Base-by-base conservation (phyloP, 2,329 filamentous ascomycete genomes). In the Cordyceps cateniannulata region DNA sequence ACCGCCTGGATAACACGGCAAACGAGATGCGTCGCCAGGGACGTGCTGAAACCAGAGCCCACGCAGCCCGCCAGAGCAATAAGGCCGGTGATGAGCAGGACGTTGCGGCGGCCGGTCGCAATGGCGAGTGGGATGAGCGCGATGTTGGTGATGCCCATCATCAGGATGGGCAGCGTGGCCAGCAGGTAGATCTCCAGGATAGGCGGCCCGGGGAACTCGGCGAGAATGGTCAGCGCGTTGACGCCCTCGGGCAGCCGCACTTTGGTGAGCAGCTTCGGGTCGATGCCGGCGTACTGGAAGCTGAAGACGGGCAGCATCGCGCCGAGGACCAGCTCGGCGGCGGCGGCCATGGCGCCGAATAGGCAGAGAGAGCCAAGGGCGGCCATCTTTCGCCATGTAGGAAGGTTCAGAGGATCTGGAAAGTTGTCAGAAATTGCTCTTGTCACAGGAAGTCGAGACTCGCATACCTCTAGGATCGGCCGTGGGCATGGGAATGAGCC, bases 91-190 rank as follows among this genome's bases (percentile, higher is more conserved):
- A 73, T 56, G 7, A 76, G 65, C 18, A 76, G 63, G 5, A 75
- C 69, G 1, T 73, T 73, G 2, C 74, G 68, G 14, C 74, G 71
- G 6, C 74, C 74, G 29, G 74, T 65, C 48, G 68, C 72, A 16
- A 71, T 71, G 1, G 72, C 73, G n/a, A 76, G 65, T 9, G 74
- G 73, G 1, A 75, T 69, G n/a, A 74, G 69, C n/a, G 75, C 55
- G 62, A 72, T 73, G 29, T 68, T 70, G 4, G 72, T 70, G 14
- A 70, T 65, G 18, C 73, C 73, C 55, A 74, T 73, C 57, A 70
- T 69, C 22, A 76, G 62, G 20, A 75, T 63, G 24, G 74, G 73
- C 5, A 73, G 64, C 1, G 72, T 73, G 0, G 71, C 68, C 12
- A 76, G 64, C 61, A 73, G 64, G 18, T 69, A 64, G 10, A 74